Evolutionary conservation across 768 basidiomycete species (phyloP).

Genomic region (Macrolepiota dolichaula): DNA sequence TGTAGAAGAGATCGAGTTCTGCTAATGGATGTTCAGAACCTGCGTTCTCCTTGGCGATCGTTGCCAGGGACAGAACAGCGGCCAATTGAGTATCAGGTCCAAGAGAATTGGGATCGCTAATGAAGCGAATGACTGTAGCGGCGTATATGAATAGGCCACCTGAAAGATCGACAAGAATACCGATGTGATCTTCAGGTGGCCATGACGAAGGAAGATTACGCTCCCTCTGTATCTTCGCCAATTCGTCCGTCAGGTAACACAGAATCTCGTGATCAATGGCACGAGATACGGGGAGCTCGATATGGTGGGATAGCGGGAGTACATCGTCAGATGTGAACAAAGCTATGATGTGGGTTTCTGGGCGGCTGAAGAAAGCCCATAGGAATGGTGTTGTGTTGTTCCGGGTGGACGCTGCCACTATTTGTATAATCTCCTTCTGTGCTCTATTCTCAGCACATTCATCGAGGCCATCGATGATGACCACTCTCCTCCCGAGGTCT

Average conservation of each 20-base stretch:
- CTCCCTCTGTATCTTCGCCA: neutral
- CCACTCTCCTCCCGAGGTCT: neutral
- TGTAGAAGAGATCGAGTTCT: neutral
- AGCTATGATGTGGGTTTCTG: slow-evolving; percentile 1
- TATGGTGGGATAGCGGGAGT: neutral
- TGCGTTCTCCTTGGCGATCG: neutral
- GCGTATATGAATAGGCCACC: slow-evolving; percentile 8
- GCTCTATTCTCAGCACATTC: slow-evolving; percentile 3
- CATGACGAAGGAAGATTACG: slow-evolving; percentile 2
- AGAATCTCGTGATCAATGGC: slow-evolving; percentile 10
- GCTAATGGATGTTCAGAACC: neutral
- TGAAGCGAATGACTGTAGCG: slow-evolving; percentile 6
- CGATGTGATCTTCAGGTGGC: neutral
- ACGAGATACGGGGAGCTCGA: slow-evolving; percentile 9
- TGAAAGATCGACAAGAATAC: neutral
- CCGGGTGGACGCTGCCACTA: neutral
- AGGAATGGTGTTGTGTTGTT: neutral
- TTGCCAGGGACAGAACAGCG: neutral
- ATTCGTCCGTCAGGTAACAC: slow-evolving; percentile 7
- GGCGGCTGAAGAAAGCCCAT: neutral
- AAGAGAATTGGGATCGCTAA: slow-evolving; percentile 5
- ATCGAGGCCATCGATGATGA: slow-evolving; percentile 14
- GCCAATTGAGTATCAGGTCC: neutral
- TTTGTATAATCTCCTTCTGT: neutral
- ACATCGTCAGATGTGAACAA: neutral